Evolutionary conservation across 2,329 filamentous ascomycete genomes (phyloP).

Genomic region (Triangularia verruculosa): DNA sequence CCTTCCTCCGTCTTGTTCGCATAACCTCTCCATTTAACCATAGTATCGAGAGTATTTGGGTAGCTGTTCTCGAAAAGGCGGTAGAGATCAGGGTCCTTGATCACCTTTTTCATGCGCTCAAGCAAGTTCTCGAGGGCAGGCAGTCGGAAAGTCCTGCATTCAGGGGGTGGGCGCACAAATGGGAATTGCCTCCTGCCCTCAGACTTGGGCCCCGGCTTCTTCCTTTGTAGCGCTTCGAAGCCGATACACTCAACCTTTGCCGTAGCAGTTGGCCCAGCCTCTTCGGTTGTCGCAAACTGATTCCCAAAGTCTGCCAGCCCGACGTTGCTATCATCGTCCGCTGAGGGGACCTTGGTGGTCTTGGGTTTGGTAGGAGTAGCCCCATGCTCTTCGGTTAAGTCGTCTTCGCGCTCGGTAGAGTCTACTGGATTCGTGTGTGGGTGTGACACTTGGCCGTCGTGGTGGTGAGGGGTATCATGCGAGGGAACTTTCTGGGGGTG

Average conservation of each 20-base stretch:
- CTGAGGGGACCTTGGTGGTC: background rate
- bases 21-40: constrained; percentile 70
- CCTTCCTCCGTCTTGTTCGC: constrained; percentile 39
- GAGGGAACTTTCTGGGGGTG: constrained; percentile 3
- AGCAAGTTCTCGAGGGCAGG: constrained; percentile 67
- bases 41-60: constrained; percentile 79
- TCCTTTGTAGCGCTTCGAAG: constrained; percentile 28
- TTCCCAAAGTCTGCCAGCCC: constrained; percentile 1
- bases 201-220: constrained; percentile 30
- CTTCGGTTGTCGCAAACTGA: background rate
- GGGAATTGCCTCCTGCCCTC: constrained; percentile 33
- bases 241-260: constrained; percentile 18
- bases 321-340: background rate
- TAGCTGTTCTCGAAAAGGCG: constrained; percentile 81
- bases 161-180: constrained; percentile 53
- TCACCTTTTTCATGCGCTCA: constrained; percentile 37
- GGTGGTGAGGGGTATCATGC: background rate
- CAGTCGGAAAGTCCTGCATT: constrained; percentile 71
- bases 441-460: constrained; percentile 2
- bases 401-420: background rate
- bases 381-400: background rate
- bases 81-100: constrained; percentile 62
- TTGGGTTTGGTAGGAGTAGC: background rate
- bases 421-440: constrained; percentile 1
- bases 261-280: background rate